phyloP scores from a whole-genome alignment of 495 filamentous ascomycete genomes.

The Tuber melanosporum region DNA sequence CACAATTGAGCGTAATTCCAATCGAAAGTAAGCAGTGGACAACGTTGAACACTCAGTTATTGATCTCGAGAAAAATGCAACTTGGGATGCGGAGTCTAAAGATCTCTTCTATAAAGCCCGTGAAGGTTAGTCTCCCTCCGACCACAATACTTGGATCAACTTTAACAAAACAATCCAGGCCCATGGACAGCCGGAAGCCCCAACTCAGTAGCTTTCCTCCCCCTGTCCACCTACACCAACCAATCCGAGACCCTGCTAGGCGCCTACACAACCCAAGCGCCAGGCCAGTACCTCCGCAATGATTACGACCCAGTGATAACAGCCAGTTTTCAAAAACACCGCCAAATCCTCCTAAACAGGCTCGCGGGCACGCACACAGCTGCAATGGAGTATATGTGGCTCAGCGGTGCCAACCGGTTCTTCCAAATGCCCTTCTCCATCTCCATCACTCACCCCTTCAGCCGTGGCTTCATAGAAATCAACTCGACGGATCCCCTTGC shows the following conservation, averaged over 20 bases:
- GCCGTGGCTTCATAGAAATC: constrained; percentile 46
- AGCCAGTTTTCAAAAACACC: constrained; percentile 41
- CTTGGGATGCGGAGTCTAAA: constrained; percentile 46
- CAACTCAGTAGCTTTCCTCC: constrained; percentile 43
- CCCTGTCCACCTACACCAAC: constrained; percentile 29
- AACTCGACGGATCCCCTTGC: constrained; percentile 43
- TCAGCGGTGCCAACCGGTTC: constrained; percentile 19
- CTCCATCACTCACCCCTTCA: constrained; percentile 42
- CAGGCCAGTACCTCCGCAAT: constrained; percentile 41
- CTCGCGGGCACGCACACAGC: constrained; percentile 23
- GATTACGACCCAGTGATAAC: constrained; percentile 44
- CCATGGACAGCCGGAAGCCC: constrained; percentile 42
- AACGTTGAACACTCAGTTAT: constrained; percentile 35
- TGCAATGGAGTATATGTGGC: constrained; percentile 36
- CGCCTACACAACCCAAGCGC: constrained; percentile 33
- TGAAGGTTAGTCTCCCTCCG: constrained; percentile 42
- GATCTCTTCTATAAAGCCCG: constrained; percentile 44
- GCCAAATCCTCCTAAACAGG: constrained; percentile 26
- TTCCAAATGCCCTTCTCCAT: constrained; percentile 26
- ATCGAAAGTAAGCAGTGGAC: constrained; percentile 15
- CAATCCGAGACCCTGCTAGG: constrained; percentile 11
- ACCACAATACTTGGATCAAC: constrained; percentile 38
- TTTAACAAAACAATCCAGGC: constrained; percentile 42
- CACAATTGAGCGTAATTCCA: background rate
- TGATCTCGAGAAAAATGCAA: constrained; percentile 44